Base-by-base conservation (phyloP, 352 stramenopile genomes). In the Pythium folliculosum region DNA sequence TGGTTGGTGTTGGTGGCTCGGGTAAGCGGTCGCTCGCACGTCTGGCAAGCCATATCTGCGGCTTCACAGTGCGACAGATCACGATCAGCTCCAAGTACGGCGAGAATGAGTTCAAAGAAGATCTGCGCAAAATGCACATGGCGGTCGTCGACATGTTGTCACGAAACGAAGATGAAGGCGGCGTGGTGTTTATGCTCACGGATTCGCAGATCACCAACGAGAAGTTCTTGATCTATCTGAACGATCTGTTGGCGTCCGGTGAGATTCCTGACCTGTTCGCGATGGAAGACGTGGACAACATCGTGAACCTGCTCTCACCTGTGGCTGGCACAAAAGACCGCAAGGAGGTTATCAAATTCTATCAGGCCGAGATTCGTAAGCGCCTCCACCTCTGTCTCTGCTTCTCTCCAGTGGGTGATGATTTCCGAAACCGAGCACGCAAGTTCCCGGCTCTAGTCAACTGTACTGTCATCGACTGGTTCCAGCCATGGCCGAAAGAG, bases 161-260 rank as follows among this genome's bases (percentile, higher is more conserved):
- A 27, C 82, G 87, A 25, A 87, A 84, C 25, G 86, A 95, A 83
- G 86, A 94, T 47, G 85, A 93, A 44, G 84, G 83, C 38, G 92
- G 91, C 5, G 78, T 98, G 37, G 92, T 98, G 48, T 98, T 99
- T 68, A 90, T 99, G 69, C 77, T 99, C 10, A 98, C 92, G 1
- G 96, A 99, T 68, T 96, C 85, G 5, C 92, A 99, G 71, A 98
- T 99, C 71, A 98, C 93, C 13, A 98, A 99, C 76, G 95, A 99
- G 67, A 92, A 97, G 43, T 99, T 98, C 75, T 76, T 99, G 17
- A 97, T 99, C 56, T 98, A 97, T 66, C 73, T 99, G 38, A 98
- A 98, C 73, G 95, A 99, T 81, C 72, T 99, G 27, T 75, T 99
- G 9, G 94, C 95, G 0, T 96, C 83, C 0, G 95, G 95, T 21